A percentile compares a stretch with the other conserved stretches of the same genome.
Evolutionary conservation across 1,284 basidiomycete species (phyloP).

Genomic region (Cryptococcus deneoformans): DNA sequence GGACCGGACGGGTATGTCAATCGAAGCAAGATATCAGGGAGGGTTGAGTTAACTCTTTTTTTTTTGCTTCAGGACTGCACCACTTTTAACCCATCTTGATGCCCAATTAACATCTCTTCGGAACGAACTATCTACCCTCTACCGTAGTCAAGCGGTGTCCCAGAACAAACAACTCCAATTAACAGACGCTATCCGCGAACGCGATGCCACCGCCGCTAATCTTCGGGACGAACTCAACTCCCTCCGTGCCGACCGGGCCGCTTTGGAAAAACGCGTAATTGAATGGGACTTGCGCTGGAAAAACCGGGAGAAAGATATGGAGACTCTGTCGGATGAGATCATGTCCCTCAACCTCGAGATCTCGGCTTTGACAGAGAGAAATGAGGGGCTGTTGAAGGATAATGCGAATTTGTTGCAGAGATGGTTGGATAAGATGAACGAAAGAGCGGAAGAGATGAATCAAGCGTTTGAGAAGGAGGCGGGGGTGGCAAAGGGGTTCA

Average conservation of each 20-base stretch:
- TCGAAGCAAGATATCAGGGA: background rate
- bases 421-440: conserved; percentile 92
- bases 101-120: conserved; percentile 85
- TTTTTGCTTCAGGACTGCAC: background rate
- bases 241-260: no score
- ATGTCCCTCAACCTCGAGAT: conserved; percentile 86
- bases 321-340: conserved; percentile 95
- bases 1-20: conserved; percentile 10
- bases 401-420: conserved; percentile 92
- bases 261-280: conserved; percentile 20
- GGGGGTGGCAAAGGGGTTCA: background rate
- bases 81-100: conserved; percentile 79
- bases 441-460: conserved; percentile 93
- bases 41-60: background rate
- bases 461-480: conserved; percentile 56
- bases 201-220: conserved; percentile 77
- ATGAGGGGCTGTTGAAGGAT: conserved; percentile 79
- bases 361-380: conserved; percentile 80
- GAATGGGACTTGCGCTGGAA: conserved; percentile 82
- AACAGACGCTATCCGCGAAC: conserved; percentile 89
- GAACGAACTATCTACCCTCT: conserved; percentile 86
- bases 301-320: conserved; percentile 81
- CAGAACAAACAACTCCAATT: conserved; percentile 93
- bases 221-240: conserved; percentile 65
- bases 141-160: conserved; percentile 80